Evolutionary conservation across 805 yeast genomes (phyloP).

Genomic region (Kodamaea restingae): DNA sequence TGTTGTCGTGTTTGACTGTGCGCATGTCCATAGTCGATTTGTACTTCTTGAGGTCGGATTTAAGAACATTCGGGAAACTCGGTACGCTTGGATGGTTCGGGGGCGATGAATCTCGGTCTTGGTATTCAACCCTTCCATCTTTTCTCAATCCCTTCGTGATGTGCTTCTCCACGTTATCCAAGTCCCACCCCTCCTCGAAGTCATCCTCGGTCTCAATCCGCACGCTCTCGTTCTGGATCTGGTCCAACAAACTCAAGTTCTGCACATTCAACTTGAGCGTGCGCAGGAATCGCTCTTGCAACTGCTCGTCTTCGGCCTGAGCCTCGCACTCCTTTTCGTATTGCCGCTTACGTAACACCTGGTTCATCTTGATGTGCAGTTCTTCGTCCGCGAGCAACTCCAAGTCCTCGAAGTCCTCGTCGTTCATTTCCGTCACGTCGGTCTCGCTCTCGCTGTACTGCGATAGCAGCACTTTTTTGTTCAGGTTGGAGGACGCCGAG

Average conservation of each 20-base stretch:
- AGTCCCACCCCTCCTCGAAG: slow-evolving; percentile 16
- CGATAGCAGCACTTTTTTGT: slow-evolving; percentile 1
- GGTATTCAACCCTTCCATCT: no score
- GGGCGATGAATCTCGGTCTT: no score
- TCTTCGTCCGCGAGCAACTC: slow-evolving; percentile 39
- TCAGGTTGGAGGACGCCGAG: not conserved
- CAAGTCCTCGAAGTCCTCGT: slow-evolving; percentile 34
- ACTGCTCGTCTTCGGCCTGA: slow-evolving; percentile 31
- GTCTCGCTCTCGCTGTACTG: slow-evolving; percentile 38
- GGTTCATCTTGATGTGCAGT: slow-evolving; percentile 27
- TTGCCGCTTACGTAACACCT: slow-evolving; percentile 21
- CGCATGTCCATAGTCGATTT: slow-evolving; percentile 32
- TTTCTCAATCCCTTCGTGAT: no score
- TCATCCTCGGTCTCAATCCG: slow-evolving; percentile 25
- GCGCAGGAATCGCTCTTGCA: slow-evolving; percentile 15
- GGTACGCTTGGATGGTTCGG: no score
- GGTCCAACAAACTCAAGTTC: slow-evolving; percentile 17
- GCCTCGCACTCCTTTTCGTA: slow-evolving; percentile 28
- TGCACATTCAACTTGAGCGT: slow-evolving; percentile 8
- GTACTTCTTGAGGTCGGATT: slow-evolving; percentile 29
- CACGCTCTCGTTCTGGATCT: slow-evolving; percentile 28
- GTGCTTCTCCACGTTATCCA: not conserved
- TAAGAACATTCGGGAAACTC: no score
- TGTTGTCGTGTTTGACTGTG: slow-evolving; percentile 27
- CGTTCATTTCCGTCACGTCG: slow-evolving; percentile 36